Conservation (phyloP, 352 stramenopile genomes). For the Pythium folliculosum region DNA sequence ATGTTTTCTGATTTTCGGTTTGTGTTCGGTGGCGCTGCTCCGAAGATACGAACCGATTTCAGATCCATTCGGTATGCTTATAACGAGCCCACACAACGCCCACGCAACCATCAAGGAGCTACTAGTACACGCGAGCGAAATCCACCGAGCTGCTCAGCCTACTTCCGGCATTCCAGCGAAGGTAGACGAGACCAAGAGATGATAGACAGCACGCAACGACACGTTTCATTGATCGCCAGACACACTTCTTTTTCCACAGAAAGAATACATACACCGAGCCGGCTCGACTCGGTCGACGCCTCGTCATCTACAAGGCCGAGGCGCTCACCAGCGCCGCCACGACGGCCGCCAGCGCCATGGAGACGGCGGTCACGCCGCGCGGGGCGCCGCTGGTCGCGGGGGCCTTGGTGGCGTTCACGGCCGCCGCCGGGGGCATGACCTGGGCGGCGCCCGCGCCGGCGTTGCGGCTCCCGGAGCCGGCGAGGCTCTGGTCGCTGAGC, state of each 20-base stretch:
- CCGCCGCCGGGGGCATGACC: background rate
- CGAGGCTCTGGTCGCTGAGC: constrained; percentile 2
- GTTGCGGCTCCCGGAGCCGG: background rate
- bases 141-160: too few relatives aligned
- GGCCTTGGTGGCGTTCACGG: background rate
- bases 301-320: too few relatives aligned
- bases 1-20: background rate
- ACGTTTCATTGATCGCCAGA: too few relatives aligned
- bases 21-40: background rate
- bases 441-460: background rate
- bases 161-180: too few relatives aligned
- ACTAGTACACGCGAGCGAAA: too few relatives aligned
- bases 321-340: background rate
- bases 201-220: too few relatives aligned
- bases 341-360: background rate
- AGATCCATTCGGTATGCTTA: background rate
- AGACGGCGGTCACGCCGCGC: background rate
- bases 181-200: too few relatives aligned
- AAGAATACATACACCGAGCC: too few relatives aligned
- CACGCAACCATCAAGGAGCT: constrained; percentile 98
- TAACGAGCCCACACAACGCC: constrained; percentile 80
- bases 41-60: background rate
- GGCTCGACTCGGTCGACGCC: too few relatives aligned
- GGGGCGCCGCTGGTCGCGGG: background rate
- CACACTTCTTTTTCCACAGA: too few relatives aligned